phyloP scores from a whole-genome alignment of 1,284 basidiomycete species.

The Austroboletus rostrupii region DNA sequence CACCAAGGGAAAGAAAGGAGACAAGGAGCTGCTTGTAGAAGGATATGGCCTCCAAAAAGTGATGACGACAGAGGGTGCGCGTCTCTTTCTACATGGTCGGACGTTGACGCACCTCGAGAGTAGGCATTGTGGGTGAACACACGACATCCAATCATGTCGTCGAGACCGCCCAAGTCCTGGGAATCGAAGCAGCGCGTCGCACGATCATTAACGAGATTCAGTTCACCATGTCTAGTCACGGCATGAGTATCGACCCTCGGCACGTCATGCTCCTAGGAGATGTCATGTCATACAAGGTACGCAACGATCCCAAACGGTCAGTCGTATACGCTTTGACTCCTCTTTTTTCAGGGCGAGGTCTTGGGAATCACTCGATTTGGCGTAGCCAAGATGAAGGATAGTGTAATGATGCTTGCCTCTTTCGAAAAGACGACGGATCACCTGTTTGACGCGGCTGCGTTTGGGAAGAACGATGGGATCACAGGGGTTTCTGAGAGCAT shows the following conservation, averaged over 20 bases:
- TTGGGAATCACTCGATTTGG: conserved; percentile 98
- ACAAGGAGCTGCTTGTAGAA: conserved; percentile 88
- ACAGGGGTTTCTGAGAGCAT: conserved; percentile 98
- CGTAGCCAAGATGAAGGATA: conserved; percentile 99
- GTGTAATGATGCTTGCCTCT: conserved; percentile 97
- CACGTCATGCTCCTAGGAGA: conserved; percentile 99
- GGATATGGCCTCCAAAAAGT: conserved; percentile 97
- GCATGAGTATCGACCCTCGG: conserved; percentile 98
- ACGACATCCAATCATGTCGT: conserved; percentile 98
- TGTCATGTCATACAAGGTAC: conserved; percentile 96
- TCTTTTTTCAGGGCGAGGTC: conserved; percentile 78
- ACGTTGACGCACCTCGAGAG: background rate
- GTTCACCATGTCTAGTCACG: conserved; percentile 95
- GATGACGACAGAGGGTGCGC: conserved; percentile 92
- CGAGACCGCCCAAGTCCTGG: conserved; percentile 90
- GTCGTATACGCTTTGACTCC: no score
- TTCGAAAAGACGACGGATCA: conserved; percentile 99
- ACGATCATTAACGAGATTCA: conserved; percentile 98
- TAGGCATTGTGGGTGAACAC: conserved; percentile 87
- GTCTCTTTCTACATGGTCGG: background rate
- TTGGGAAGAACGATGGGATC: conserved; percentile 93
- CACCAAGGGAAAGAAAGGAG: conserved; percentile 70
- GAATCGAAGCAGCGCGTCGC: conserved; percentile 93
- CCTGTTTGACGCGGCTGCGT: conserved; percentile 95
- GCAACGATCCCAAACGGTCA: background rate